These are phyloP conservation scores for Teratosphaeria epicoccoides DNA, from an alignment of 2,329 filamentous ascomycete species.

Conservation along the genomic window DNA sequence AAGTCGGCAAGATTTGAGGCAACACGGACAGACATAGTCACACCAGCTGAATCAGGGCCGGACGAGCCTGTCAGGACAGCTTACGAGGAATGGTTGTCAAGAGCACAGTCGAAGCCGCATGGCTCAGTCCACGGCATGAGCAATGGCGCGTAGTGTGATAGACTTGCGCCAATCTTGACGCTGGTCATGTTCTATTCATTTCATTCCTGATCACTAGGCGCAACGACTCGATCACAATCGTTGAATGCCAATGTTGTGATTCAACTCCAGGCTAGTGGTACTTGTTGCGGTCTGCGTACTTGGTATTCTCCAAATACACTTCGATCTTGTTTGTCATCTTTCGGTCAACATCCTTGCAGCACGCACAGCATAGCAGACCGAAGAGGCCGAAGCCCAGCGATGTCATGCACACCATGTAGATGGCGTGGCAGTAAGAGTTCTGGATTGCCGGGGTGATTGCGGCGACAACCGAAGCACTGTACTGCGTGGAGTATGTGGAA, in stretches of 20 bases:
- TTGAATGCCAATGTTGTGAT: not conserved
- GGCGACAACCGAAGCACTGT: not conserved
- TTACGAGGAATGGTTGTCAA: not conserved
- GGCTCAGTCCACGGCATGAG: not conserved
- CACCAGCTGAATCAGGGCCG: not conserved
- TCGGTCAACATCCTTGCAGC: constrained; percentile 14
- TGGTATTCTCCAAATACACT: constrained; percentile 19
- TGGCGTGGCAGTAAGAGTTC: constrained; percentile 1
- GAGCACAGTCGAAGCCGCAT: not conserved
- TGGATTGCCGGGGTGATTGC: not conserved
- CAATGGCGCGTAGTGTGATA: not conserved
- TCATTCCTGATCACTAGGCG: too few relatives aligned
- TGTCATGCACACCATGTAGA: constrained; percentile 11
- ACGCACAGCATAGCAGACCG: constrained; percentile 12
- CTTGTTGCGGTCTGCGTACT: constrained; percentile 13
- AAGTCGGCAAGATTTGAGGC: not conserved
- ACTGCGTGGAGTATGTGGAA: not conserved
- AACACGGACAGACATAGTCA: not conserved
- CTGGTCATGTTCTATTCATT: not conserved
- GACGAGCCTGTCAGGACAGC: not conserved
- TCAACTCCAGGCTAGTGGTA: constrained; percentile 3
- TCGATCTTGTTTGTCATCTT: constrained; percentile 22
- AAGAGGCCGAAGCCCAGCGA: constrained; percentile 13
- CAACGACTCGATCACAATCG: too few relatives aligned
- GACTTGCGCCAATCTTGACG: not conserved